Conservation (phyloP, 1,284 basidiomycete genomes). For the Ceratobasidium papillatum region DNA sequence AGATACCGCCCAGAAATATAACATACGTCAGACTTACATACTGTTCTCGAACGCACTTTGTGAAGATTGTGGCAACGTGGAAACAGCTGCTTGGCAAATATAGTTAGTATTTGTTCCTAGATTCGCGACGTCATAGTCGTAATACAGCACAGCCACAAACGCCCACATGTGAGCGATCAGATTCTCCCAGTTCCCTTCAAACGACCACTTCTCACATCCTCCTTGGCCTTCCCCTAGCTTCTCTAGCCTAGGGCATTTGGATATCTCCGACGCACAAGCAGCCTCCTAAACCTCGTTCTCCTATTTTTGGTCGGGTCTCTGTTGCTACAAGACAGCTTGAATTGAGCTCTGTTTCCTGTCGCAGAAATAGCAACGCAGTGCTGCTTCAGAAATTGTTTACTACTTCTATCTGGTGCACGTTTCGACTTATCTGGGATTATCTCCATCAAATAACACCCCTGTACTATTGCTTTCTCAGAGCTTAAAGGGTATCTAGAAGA, state of each 20-base stretch:
- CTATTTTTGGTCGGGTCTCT: neutral
- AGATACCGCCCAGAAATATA: no score
- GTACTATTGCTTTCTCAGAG: neutral
- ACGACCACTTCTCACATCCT: constrained; percentile 8
- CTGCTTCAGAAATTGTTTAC: neutral
- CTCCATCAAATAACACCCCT: neutral
- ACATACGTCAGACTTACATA: no score
- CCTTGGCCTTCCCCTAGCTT: neutral
- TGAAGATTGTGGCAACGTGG: no score
- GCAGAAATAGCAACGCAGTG: neutral
- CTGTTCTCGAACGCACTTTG: no score
- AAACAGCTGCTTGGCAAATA: no score
- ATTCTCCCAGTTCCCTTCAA: neutral
- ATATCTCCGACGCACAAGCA: neutral
- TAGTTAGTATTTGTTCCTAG: no score
- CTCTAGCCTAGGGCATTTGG: neutral
- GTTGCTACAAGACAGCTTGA: neutral
- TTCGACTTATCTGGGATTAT: neutral
- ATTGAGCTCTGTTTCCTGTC: neutral
- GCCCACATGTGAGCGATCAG: neutral
- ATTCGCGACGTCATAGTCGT: neutral
- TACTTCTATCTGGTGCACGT: neutral
- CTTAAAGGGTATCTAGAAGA: neutral
- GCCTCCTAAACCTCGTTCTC: neutral
- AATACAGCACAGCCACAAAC: neutral